Evolutionary conservation across 2,329 filamentous ascomycete species (phyloP).

Genomic region (Penicillium corylophilum): DNA sequence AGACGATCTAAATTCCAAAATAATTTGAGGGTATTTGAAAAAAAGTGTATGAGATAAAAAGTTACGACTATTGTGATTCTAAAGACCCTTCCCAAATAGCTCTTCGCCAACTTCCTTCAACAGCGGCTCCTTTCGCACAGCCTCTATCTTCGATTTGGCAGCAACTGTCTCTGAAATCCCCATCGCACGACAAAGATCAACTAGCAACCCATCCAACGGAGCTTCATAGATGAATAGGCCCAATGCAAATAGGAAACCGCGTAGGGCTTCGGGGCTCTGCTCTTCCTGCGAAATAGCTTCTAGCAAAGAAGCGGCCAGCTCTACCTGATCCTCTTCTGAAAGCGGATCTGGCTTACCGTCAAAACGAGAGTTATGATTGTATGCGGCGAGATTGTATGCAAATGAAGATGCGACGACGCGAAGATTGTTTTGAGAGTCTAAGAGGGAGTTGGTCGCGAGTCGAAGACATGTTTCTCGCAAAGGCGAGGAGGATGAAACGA

Average conservation of each 20-base stretch:
- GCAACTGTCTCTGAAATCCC: slow-evolving; percentile 67
- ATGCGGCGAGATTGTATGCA: slow-evolving; percentile 75
- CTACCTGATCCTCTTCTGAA: slow-evolving; percentile 70
- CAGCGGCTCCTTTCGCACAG: slow-evolving; percentile 59
- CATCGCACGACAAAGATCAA: slow-evolving; percentile 74
- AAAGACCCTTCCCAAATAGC: slow-evolving; percentile 41
- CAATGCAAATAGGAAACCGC: slow-evolving; percentile 72
- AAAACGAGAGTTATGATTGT: slow-evolving; percentile 65
- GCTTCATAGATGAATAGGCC: slow-evolving; percentile 74
- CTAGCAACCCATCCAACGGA: slow-evolving; percentile 69
- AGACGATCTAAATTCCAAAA: not conserved
- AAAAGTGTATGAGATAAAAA: not conserved
- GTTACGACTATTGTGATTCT: not conserved
- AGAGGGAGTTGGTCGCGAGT: slow-evolving; percentile 72
- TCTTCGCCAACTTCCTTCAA: slow-evolving; percentile 52
- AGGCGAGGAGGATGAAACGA: slow-evolving; percentile 51
- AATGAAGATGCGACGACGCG: slow-evolving; percentile 80
- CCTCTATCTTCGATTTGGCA: slow-evolving; percentile 52
- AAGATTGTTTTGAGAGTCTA: slow-evolving; percentile 74
- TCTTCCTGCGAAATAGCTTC: slow-evolving; percentile 65
- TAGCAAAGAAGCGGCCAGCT: slow-evolving; percentile 75
- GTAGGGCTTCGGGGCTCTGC: slow-evolving; percentile 65
- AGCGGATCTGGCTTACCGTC: slow-evolving; percentile 59
- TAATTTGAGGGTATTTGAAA: not conserved
- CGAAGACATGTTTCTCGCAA: slow-evolving; percentile 62